Evolutionary conservation across 2,329 filamentous ascomycete genomes (phyloP).

Genomic region (Aspergillus persii): DNA sequence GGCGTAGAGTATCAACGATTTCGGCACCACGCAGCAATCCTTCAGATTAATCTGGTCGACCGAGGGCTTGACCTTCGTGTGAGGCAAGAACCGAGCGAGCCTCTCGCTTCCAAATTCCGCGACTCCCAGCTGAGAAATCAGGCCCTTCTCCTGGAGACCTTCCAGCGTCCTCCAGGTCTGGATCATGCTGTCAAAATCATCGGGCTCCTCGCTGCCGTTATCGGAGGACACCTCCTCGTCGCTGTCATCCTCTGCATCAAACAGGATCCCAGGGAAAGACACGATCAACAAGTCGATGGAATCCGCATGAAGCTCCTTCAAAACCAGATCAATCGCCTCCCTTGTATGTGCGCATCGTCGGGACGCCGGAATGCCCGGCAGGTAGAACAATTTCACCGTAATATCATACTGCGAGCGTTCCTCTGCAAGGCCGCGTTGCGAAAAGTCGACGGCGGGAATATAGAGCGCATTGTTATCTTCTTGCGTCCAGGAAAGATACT

Average conservation of each 20-base stretch:
- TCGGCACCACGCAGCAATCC: slow-evolving; percentile 94
- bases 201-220: slow-evolving; percentile 41
- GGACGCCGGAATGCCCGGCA: slow-evolving; percentile 66
- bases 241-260: slow-evolving; percentile 88
- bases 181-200: slow-evolving; percentile 61
- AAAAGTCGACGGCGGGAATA: slow-evolving; percentile 75
- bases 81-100: slow-evolving; percentile 70
- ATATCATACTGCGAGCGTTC: slow-evolving; percentile 86
- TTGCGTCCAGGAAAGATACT: slow-evolving; percentile 65
- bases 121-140: slow-evolving; percentile 74
- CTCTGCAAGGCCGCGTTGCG: slow-evolving; percentile 69
- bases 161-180: slow-evolving; percentile 71
- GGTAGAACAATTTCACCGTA: slow-evolving; percentile 91
- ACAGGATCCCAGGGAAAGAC: slow-evolving; percentile 89
- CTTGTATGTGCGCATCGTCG: slow-evolving; percentile 68
- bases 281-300: slow-evolving; percentile 85
- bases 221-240: slow-evolving; percentile 60
- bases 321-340: slow-evolving; percentile 76
- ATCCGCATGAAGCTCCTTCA: slow-evolving; percentile 71
- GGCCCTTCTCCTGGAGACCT: slow-evolving; percentile 65
- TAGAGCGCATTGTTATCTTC: slow-evolving; percentile 62
- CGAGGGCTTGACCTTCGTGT: slow-evolving; percentile 68
- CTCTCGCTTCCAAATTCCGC: slow-evolving; percentile 89
- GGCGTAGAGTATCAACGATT: slow-evolving; percentile 79
- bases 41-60: slow-evolving; percentile 96